Conservation (phyloP, 805 yeast species). For the Candida peoriensis region DNA sequence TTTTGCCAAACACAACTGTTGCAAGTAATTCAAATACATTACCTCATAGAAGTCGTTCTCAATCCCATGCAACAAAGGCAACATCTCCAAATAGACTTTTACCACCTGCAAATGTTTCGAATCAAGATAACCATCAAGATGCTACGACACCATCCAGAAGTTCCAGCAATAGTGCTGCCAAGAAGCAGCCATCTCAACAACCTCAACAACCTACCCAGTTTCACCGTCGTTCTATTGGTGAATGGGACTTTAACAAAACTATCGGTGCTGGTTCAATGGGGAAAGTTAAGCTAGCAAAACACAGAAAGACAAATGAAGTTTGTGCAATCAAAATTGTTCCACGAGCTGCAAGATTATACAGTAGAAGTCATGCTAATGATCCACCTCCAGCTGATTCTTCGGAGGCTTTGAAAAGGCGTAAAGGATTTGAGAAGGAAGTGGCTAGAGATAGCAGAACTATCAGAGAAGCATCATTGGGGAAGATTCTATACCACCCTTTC, state of each 20-base stretch:
- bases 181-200: constrained; percentile 21
- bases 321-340: constrained; percentile 95
- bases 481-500: constrained; percentile 84
- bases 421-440: constrained; percentile 74
- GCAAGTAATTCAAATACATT: constrained; percentile 17
- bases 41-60: constrained; percentile 4
- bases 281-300: constrained; percentile 90
- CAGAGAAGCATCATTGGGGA: constrained; percentile 92
- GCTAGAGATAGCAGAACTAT: constrained; percentile 90
- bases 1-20: constrained; percentile 22
- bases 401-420: constrained; percentile 55
- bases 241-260: constrained; percentile 93
- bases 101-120: constrained; percentile 8
- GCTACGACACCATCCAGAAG: constrained; percentile 12
- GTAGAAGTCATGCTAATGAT: constrained; percentile 64
- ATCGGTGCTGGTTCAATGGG: constrained; percentile 99
- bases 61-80: too few relatives aligned
- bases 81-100: constrained; percentile 1
- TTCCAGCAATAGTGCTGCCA: background rate
- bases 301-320: constrained; percentile 70
- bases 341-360: constrained; percentile 74
- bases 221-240: constrained; percentile 87
- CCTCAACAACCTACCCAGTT: constrained; percentile 34
- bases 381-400: constrained; percentile 58
- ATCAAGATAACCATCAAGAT: background rate